Conservation (phyloP, 257 asterid genomes). For the Euphrasia confusa region DNA sequence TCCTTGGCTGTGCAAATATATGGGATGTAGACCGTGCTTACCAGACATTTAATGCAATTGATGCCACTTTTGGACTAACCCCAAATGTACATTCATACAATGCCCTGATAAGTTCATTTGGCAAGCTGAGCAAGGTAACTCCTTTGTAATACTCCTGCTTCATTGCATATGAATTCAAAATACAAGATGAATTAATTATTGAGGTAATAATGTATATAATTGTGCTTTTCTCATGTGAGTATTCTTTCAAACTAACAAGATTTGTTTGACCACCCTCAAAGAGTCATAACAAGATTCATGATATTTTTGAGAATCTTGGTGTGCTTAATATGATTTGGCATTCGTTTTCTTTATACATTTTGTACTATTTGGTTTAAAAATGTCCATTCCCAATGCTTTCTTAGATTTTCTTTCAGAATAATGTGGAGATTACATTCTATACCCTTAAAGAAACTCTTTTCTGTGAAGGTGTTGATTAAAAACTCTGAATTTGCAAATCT, state of each 20-base stretch:
- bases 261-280: slow-evolving; percentile 4
- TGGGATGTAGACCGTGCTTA: slow-evolving; percentile 98
- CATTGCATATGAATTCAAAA: neutral
- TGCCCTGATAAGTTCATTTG: slow-evolving; percentile 73
- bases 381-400: slow-evolving; percentile 4
- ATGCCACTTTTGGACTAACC: slow-evolving; percentile 56
- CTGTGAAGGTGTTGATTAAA: neutral
- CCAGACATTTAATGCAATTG: slow-evolving; percentile 77
- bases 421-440: slow-evolving; percentile 4
- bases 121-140: slow-evolving; percentile 69
- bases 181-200: neutral
- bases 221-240: neutral
- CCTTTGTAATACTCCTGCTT: slow-evolving; percentile 11
- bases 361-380: neutral
- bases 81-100: slow-evolving; percentile 88
- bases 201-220: neutral
- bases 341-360: slow-evolving; percentile 2
- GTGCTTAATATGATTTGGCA: neutral
- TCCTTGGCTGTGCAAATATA: slow-evolving; percentile 91
- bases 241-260: neutral
- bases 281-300: slow-evolving; percentile 4
- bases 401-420: neutral
- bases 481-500: slow-evolving; percentile 7
- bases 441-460: slow-evolving; percentile 11
- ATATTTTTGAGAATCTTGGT: slow-evolving; percentile 4